Percentiles rank a stretch among this genome's conserved stretches.
Conservation (phyloP, 2,329 filamentous ascomycete species). For the Fusarium equiseti region DNA sequence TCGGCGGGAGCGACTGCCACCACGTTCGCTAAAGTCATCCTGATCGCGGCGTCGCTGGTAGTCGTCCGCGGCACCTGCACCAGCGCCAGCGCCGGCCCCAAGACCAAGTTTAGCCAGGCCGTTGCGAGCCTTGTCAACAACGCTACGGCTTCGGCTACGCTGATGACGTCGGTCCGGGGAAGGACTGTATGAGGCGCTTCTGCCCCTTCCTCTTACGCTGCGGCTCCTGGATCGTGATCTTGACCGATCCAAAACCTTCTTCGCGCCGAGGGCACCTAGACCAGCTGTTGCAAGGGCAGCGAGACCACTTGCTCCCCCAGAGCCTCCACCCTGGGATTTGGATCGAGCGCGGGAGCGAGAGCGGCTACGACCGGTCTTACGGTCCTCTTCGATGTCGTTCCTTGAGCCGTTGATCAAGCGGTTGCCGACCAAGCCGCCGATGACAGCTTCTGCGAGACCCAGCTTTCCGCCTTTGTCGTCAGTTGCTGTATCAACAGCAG, state of each 20-base stretch:
- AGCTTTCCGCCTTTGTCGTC: slow-evolving; percentile 82
- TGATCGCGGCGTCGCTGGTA: slow-evolving; percentile 56
- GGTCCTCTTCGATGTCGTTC: slow-evolving; percentile 73
- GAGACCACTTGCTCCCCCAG: slow-evolving; percentile 61
- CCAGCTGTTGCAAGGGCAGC: slow-evolving; percentile 73
- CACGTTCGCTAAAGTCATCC: slow-evolving; percentile 60
- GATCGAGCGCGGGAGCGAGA: slow-evolving; percentile 76
- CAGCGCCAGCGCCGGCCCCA: slow-evolving; percentile 62
- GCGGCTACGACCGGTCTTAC: slow-evolving; percentile 71
- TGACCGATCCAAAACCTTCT: slow-evolving; percentile 70
- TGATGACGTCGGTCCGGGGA: slow-evolving; percentile 60
- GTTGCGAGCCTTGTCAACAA: slow-evolving; percentile 72
- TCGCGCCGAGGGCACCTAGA: slow-evolving; percentile 70
- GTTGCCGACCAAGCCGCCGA: slow-evolving; percentile 89
- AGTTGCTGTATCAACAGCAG: slow-evolving; percentile 83
- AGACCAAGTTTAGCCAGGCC: slow-evolving; percentile 72
- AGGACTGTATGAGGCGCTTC: slow-evolving; percentile 59
- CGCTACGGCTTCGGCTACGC: slow-evolving; percentile 71
- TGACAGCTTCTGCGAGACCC: slow-evolving; percentile 85
- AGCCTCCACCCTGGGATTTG: slow-evolving; percentile 57
- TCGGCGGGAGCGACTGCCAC: slow-evolving; percentile 55
- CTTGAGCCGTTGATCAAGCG: slow-evolving; percentile 84
- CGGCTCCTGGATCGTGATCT: slow-evolving; percentile 67
- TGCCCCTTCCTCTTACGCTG: slow-evolving; percentile 64
- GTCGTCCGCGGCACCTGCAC: slow-evolving; percentile 52